Evolutionary conservation across 805 yeast genomes (phyloP).

Genomic region (Ogataea angusta): DNA sequence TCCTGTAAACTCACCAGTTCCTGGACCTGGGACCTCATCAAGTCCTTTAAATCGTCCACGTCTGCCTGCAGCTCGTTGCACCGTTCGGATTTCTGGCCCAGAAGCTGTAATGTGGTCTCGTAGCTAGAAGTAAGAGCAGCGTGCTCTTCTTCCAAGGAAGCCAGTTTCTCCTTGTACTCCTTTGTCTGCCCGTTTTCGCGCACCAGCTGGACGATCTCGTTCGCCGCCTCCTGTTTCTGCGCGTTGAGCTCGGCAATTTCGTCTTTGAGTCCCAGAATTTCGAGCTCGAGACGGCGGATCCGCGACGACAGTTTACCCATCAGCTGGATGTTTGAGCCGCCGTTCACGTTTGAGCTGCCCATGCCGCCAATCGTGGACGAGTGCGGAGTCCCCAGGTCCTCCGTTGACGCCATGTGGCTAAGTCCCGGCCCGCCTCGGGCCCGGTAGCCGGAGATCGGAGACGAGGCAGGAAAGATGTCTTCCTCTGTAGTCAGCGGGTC

Average conservation of each 20-base stretch:
- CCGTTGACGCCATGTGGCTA: constrained; percentile 15
- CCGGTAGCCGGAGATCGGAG: constrained; percentile 17
- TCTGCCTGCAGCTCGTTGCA: constrained; percentile 87
- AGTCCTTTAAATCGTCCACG: constrained; percentile 81
- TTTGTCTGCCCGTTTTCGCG: constrained; percentile 49
- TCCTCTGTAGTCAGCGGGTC: constrained; percentile 15
- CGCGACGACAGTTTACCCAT: constrained; percentile 73
- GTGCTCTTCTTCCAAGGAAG: constrained; percentile 20
- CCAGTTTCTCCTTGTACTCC: constrained; percentile 28
- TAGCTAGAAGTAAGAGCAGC: constrained; percentile 20
- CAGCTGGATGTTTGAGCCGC: constrained; percentile 48
- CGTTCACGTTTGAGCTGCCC: constrained; percentile 14
- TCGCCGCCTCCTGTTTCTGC: constrained; percentile 66
- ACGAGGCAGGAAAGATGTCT: constrained; percentile 16
- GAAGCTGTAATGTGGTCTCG: constrained; percentile 56
- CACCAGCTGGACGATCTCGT: constrained; percentile 60
- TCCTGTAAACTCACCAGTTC: constrained; percentile 71
- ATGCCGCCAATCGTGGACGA: constrained; percentile 24
- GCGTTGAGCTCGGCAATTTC: constrained; percentile 50
- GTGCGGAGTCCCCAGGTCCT: constrained; percentile 23
- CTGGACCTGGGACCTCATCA: constrained; percentile 80
- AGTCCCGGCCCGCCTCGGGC: constrained; percentile 10
- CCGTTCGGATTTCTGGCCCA: constrained; percentile 85
- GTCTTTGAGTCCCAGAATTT: constrained; percentile 60
- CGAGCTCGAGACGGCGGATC: constrained; percentile 77